phyloP scores from a whole-genome alignment of 441 rosid genomes.

The Croton setiger region DNA sequence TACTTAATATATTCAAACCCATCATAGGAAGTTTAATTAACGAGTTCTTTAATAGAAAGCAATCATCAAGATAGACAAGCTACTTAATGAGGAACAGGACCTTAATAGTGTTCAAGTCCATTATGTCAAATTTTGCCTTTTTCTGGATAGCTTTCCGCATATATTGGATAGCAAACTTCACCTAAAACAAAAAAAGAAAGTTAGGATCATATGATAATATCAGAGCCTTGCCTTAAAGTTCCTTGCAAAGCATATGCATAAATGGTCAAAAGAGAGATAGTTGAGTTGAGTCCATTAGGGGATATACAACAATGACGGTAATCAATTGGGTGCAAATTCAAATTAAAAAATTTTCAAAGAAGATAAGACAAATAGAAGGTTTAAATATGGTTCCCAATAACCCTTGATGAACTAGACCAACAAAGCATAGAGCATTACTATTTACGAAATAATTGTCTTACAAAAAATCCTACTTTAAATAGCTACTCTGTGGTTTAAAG shows the following conservation, averaged over 20 bases:
- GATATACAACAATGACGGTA: constrained; percentile 1
- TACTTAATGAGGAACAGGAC: constrained; percentile 35
- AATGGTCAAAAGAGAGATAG: background rate
- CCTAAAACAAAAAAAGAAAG: constrained; percentile 45
- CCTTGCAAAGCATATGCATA: background rate
- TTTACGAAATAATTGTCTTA: background rate
- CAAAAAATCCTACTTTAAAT: no score
- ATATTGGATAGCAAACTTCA: constrained; percentile 89
- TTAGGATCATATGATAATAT: constrained; percentile 18
- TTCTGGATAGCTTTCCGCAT: constrained; percentile 86
- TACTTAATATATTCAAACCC: background rate
- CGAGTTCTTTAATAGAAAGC: background rate
- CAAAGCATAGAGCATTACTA: background rate
- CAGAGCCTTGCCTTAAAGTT: background rate
- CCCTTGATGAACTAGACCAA: background rate
- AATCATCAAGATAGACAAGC: background rate
- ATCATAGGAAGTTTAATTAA: background rate
- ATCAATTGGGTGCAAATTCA: background rate
- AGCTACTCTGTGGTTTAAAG: no score
- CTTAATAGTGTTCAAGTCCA: constrained; percentile 81
- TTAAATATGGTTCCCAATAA: background rate
- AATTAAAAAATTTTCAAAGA: background rate
- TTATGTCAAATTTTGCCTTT: constrained; percentile 90
- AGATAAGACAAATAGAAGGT: background rate
- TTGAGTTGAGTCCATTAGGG: background rate